Evolutionary conservation across 306 rosid genomes (phyloP).

Genomic region (Corylus avellana): DNA sequence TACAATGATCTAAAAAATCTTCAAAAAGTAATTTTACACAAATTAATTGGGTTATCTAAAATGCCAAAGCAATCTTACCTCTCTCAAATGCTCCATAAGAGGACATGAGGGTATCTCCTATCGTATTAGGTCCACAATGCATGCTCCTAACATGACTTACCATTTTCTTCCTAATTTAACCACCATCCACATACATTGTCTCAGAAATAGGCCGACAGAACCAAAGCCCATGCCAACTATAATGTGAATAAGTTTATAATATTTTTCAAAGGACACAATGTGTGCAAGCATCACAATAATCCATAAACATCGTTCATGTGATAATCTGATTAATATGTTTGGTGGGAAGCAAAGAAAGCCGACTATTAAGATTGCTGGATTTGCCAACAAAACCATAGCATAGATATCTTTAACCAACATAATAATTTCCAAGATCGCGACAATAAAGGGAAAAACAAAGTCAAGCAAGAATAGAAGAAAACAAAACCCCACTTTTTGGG

Average conservation of each 20-base stretch:
- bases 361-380: neutral
- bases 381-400: neutral
- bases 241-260: neutral
- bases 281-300: neutral
- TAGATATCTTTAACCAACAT: neutral
- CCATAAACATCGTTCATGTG: neutral
- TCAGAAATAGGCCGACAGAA: neutral
- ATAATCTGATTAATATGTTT: neutral
- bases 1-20: too few species aligned
- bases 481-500: neutral
- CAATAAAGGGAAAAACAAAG: neutral
- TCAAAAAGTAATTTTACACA: neutral
- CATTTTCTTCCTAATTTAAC: slow-evolving; percentile 7
- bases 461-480: neutral
- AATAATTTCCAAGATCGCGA: neutral
- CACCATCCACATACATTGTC: neutral
- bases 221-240: neutral
- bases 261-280: neutral
- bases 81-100: neutral
- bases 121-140: neutral
- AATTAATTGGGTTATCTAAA: neutral
- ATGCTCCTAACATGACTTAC: slow-evolving; percentile 1
- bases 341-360: neutral
- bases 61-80: neutral
- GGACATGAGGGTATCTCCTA: neutral